Evolutionary conservation across 108 stramenopile genomes (phyloP), one percentile per base, ranked within the genome.

Genomic region (Skeletonema costatum): DNA sequence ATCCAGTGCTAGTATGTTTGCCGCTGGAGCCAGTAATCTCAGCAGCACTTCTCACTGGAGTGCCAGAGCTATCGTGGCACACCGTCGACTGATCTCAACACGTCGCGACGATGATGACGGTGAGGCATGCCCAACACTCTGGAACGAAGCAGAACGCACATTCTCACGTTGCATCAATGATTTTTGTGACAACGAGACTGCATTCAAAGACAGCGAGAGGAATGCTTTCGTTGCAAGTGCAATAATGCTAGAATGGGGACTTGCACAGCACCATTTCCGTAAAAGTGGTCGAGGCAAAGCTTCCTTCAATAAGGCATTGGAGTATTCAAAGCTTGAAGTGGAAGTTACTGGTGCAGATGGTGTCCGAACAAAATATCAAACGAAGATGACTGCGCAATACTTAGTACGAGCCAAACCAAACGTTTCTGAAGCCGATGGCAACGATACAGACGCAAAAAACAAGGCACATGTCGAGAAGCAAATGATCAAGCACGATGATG

Each of bases 361-460:
- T 12, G 92, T 90, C 84, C 81, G 96, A 32, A 97, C 96, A 10
- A 98, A 97, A 68, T 94, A 89, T 73, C 97, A 97, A 73, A 73
- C 87, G 73, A 82, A 89, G 30, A 82, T 86, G 25, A 89, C 87
- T 10, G 96, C 97, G 35, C 96, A 97, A 74, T 85, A 95, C 78
- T 70, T 95, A 31, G 89, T 97, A 14, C 71, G 86, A 14, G 97
- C 97, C 1, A 72, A 78, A 21, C 93, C 93, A 17, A 59, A 74
- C n/a, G 53, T 31, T 1, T 33, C 41, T 66, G 53, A n/a, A 29
- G 11, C 64, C 60, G 10, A 63, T 64, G 30, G 25, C 14, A 39
- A 65, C 63, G 60, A 31, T 25, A 5, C 0, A 61, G 61, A 17
- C 17, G n/a, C 10, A 12, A 59, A 68, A 13, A 67, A 67, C 13